Base-by-base conservation (phyloP, 2,329 filamentous ascomycete genomes). In the Penicillium sp. region DNA sequence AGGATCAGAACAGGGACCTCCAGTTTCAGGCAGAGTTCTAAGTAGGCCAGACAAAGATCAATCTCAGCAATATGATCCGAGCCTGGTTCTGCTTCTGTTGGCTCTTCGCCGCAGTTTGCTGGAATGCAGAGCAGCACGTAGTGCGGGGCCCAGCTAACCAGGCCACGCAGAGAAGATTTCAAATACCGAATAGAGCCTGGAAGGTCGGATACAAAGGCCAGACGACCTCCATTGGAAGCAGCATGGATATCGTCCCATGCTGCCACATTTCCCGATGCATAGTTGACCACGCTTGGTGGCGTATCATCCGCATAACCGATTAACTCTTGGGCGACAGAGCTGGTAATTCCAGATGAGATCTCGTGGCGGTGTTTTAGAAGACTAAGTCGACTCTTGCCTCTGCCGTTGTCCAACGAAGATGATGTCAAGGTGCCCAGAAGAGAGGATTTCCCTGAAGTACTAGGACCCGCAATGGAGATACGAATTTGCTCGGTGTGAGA, bases 231-330 rank as follows among this genome's bases (percentile, higher is more conserved):
- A 48, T 84, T 81, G 0, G 88, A 81, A 40, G 83, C 80, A 29
- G 87, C 84, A 65, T 98, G 93, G 42, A 97, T 93, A 64, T 96
- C 91, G 43, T 87, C 84, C 93, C 93, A 98, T 0, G 89, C 90
- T 48, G 89, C 87, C 38, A 96, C 84, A 62, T 95, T 89, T 11
- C 84, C 84, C 49, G 86, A 85, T 3, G 87, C 84, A 65, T 94
- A 97, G 64, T 95, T 97, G 60, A 95, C 60, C 41, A 75, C 66
- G 6, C 51, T 43, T 8, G 55, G 31, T 5, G 55, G 37, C 3
- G 45, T 36, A 28, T 48, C 51, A 6, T 59, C 54, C 34, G 78
- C 77, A 65, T 97, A 98, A 6, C 93, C 93, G 51, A 98, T 80
- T 8, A 98, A 76, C 66, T 97, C 93, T 61, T 96, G 91, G 0